These are phyloP conservation scores for Aphanomyces stellatus DNA, from an alignment of 352 stramenopile species.

Conservation along the genomic window DNA sequence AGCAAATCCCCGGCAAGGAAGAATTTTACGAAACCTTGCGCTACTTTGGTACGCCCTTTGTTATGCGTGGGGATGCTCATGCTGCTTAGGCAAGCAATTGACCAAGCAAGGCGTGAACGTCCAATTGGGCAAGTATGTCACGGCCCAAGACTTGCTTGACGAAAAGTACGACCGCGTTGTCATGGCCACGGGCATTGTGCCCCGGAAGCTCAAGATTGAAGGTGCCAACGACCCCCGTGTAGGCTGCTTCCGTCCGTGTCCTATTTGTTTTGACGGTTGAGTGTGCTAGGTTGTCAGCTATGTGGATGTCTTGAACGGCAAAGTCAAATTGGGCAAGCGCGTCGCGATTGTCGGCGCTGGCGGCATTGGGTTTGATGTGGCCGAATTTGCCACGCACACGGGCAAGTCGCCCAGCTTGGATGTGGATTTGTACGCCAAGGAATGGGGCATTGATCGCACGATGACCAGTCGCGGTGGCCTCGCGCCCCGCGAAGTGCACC, in stretches of 20 bases:
- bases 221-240: conserved; percentile 83
- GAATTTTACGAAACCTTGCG: conserved; percentile 97
- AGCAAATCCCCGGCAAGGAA: conserved; percentile 94
- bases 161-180: conserved; percentile 89
- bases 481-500: conserved; percentile 33
- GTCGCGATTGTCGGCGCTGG: conserved; percentile 95
- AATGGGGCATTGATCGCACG: conserved; percentile 91
- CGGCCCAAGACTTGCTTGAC: conserved; percentile 38
- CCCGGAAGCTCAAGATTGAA: conserved; percentile 83
- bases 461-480: conserved; percentile 82
- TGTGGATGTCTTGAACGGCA: conserved; percentile 91
- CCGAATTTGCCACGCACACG: conserved; percentile 90
- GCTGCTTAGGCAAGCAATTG: conserved; percentile 48
- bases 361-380: conserved; percentile 98
- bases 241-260: background rate
- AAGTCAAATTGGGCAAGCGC: conserved; percentile 80
- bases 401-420: conserved; percentile 56
- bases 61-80: background rate
- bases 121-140: conserved; percentile 47
- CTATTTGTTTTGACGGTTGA: background rate
- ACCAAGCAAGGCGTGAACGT: conserved; percentile 81
- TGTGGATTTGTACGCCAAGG: conserved; percentile 81
- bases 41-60: conserved; percentile 70
- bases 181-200: conserved; percentile 91
- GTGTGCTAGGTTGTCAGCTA: conserved; percentile 72